Percentiles rank a stretch among this genome's conserved stretches.
phyloP scores from a whole-genome alignment of 176 grass and related monocot genomes.

The Leersia perrieri region DNA sequence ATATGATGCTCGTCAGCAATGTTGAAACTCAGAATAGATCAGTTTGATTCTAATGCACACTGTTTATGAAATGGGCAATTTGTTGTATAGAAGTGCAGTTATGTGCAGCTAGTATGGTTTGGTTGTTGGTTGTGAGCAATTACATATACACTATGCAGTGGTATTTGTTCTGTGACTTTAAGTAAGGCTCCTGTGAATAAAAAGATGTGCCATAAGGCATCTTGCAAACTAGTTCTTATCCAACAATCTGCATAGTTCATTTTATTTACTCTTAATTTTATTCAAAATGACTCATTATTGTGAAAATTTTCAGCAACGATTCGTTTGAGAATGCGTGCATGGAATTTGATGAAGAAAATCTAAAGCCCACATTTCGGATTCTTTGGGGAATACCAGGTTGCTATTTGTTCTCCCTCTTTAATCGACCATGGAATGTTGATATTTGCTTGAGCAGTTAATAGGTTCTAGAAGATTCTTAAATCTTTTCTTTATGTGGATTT shows the following conservation, averaged over 20 bases:
- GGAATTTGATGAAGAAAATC: constrained; percentile 77
- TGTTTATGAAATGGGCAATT: not conserved
- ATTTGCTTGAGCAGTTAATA: constrained; percentile 17
- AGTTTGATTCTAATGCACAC: not conserved
- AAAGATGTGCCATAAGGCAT: not conserved
- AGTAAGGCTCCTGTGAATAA: not conserved
- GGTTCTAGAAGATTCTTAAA: constrained; percentile 1
- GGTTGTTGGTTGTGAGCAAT: not conserved
- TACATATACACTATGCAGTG: not conserved
- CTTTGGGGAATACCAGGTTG: constrained; percentile 85
- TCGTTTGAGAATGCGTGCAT: constrained; percentile 80
- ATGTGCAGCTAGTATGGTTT: not conserved
- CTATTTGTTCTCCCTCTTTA: not conserved
- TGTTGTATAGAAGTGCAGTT: not conserved
- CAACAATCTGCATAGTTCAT: not conserved
- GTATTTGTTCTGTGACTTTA: not conserved
- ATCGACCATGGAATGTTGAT: not conserved
- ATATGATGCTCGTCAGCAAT: not conserved
- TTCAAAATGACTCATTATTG: constrained; percentile 13
- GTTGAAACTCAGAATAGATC: not conserved
- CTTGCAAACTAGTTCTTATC: not conserved
- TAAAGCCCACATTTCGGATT: constrained; percentile 84
- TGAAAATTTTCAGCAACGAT: constrained; percentile 52
- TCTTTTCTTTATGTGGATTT: not conserved
- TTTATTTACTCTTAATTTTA: no score